Evolutionary conservation across 2,329 filamentous ascomycete genomes (phyloP).

Genomic region (Aspergillus ochraceoroseus): DNA sequence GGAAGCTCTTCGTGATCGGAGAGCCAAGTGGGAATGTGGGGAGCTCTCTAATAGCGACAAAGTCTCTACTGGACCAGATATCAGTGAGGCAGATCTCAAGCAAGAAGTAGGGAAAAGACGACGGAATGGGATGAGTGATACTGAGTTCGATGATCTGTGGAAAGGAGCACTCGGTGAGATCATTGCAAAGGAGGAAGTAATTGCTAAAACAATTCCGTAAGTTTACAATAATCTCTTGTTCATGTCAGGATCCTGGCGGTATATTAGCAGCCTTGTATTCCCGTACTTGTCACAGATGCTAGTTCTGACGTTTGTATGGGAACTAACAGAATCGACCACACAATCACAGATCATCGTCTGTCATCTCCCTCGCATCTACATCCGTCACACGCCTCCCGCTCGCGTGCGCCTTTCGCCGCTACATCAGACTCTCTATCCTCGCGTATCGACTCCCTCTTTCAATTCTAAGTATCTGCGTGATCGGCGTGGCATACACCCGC

Average conservation of each 20-base stretch:
- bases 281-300: constrained; percentile 22
- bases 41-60: constrained; percentile 62
- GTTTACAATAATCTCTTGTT: constrained; percentile 28
- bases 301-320: constrained; percentile 49
- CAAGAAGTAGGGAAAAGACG: constrained; percentile 68
- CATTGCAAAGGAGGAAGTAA: constrained; percentile 55
- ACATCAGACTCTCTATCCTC: constrained; percentile 47
- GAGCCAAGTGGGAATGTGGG: constrained; percentile 87
- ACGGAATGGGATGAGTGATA: constrained; percentile 74
- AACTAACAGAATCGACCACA: constrained; percentile 81
- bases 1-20: constrained; percentile 76
- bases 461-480: constrained; percentile 44
- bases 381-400: constrained; percentile 90
- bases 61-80: constrained; percentile 59
- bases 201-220: constrained; percentile 56
- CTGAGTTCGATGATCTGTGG: constrained; percentile 84
- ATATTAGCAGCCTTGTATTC: constrained; percentile 8
- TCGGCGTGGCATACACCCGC: constrained; percentile 58
- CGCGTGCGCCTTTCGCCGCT: constrained; percentile 50
- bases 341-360: constrained; percentile 66
- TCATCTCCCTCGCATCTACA: constrained; percentile 69
- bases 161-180: constrained; percentile 49
- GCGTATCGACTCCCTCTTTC: constrained; percentile 50
- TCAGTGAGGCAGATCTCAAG: constrained; percentile 67
- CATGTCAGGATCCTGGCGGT: neutral